These are phyloP conservation scores for Phytopythium ostracodes DNA, from an alignment of 352 stramenopile genomes.

Conservation along the genomic window DNA sequence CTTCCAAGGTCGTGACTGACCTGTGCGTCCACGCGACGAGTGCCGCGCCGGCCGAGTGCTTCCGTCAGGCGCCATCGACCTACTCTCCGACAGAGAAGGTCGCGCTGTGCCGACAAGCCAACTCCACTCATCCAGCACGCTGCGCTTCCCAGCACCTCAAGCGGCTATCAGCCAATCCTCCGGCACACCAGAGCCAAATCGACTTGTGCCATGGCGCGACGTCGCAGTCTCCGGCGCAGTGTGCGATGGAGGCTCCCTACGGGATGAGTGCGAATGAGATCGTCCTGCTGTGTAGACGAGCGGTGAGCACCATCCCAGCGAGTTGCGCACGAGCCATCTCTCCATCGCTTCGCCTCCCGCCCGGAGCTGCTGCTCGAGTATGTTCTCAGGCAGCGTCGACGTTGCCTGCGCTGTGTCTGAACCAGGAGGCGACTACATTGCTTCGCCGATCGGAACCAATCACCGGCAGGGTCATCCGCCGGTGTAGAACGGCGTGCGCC, in stretches of 20 bases:
- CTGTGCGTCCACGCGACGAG: conserved; percentile 27
- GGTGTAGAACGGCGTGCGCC: conserved; percentile 27
- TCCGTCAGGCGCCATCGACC: conserved; percentile 19
- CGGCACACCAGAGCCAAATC: conserved; percentile 13
- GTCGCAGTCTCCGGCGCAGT: conserved; percentile 22
- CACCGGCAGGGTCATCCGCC: conserved; percentile 13
- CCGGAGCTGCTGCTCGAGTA: conserved; percentile 22
- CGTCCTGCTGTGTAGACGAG: conserved; percentile 31
- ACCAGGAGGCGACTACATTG: conserved; percentile 11
- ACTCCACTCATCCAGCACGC: conserved; percentile 24
- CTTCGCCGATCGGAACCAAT: conserved; percentile 3
- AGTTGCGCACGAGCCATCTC: conserved; percentile 34
- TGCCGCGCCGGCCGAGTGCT: conserved; percentile 32
- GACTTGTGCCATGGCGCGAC: conserved; percentile 29
- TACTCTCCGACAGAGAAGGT: conserved; percentile 37
- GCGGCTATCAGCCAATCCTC: conserved; percentile 11
- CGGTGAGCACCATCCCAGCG: conserved; percentile 23
- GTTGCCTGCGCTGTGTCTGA: conserved; percentile 41
- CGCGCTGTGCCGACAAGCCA: conserved; percentile 30
- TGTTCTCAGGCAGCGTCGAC: conserved; percentile 28
- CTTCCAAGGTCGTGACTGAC: conserved; percentile 5
- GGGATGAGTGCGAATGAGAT: conserved; percentile 34
- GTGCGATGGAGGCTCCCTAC: conserved; percentile 35
- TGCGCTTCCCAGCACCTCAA: conserved; percentile 26
- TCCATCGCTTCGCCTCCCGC: conserved; percentile 22